These are phyloP conservation scores for Leptomonas pyrrhocoris DNA, from an alignment of 208 protist species.

Conservation along the genomic window DNA sequence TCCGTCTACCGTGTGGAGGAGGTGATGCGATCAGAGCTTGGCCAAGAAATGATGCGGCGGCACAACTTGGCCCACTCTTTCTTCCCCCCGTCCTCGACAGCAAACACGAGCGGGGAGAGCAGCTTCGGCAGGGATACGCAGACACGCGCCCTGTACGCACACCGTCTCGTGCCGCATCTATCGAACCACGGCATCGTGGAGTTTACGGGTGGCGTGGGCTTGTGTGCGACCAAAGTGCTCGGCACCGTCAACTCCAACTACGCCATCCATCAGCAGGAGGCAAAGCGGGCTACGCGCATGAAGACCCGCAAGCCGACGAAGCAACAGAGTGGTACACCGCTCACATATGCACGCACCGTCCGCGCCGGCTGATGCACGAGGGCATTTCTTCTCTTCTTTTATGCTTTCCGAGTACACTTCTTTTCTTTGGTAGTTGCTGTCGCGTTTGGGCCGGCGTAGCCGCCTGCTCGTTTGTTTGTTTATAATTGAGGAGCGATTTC, in stretches of 20 bases:
- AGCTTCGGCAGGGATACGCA: neutral
- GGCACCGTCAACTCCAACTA: slow-evolving; percentile 5
- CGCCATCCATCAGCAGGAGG: slow-evolving; percentile 2
- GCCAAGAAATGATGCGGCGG: neutral
- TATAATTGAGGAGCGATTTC: no score
- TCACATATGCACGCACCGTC: neutral
- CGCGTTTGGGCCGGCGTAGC: no score
- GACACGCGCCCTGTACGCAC: slow-evolving; percentile 2
- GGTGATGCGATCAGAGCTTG: slow-evolving; percentile 34
- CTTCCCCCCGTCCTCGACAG: neutral
- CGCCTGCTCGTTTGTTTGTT: no score
- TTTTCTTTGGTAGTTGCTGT: no score
- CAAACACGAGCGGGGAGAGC: neutral
- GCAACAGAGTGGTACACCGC: neutral
- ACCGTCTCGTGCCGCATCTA: slow-evolving; percentile 6
- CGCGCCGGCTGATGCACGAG: neutral
- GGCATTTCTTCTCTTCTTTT: no score
- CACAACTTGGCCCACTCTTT: neutral
- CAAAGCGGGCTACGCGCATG: neutral
- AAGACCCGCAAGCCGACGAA: neutral
- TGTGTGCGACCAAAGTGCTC: slow-evolving; percentile 12
- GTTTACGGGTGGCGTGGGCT: slow-evolving; percentile 12
- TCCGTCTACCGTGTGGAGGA: slow-evolving; percentile 64
- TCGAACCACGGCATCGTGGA: slow-evolving; percentile 20
- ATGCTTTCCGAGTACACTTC: no score